phyloP scores from a whole-genome alignment of 2,329 filamentous ascomycete genomes.

The Eutypella sp. region DNA sequence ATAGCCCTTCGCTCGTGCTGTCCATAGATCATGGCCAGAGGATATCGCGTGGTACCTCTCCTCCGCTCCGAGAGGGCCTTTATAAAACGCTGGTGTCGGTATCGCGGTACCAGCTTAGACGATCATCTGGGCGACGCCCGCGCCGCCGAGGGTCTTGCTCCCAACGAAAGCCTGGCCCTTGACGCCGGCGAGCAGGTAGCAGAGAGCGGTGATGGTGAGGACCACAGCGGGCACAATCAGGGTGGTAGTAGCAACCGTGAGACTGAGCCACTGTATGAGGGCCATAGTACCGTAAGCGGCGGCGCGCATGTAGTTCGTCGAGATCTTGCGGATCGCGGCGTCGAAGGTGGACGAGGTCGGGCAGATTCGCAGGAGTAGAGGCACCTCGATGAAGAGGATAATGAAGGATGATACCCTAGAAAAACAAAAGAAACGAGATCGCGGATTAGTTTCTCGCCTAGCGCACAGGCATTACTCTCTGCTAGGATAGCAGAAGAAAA shows the following conservation, averaged over 20 bases:
- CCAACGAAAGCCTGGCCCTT: slow-evolving; percentile 84
- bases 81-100: too few species aligned
- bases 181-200: slow-evolving; percentile 74
- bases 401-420: slow-evolving; percentile 63
- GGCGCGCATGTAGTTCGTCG: slow-evolving; percentile 95
- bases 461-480: slow-evolving; percentile 2
- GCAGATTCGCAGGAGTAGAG: slow-evolving; percentile 93
- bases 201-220: slow-evolving; percentile 68
- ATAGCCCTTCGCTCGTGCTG: neutral
- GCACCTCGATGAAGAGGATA: slow-evolving; percentile 84
- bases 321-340: slow-evolving; percentile 80
- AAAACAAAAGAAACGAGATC: too few species aligned
- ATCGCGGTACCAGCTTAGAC: slow-evolving; percentile 67
- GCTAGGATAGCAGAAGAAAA: neutral
- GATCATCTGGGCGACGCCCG: slow-evolving; percentile 96
- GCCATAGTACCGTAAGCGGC: slow-evolving; percentile 80
- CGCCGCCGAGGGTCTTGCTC: slow-evolving; percentile 93
- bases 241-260: slow-evolving; percentile 59
- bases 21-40: neutral
- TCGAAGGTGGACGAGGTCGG: slow-evolving; percentile 91
- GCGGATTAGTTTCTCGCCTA: neutral
- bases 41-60: too few species aligned
- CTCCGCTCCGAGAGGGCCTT: too few species aligned
- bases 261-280: slow-evolving; percentile 77
- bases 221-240: slow-evolving; percentile 84